Evolutionary conservation across 495 filamentous ascomycete species (phyloP), one percentile per base, ranked within the genome.

Genomic region (Aspergillus carlsbadensis): DNA sequence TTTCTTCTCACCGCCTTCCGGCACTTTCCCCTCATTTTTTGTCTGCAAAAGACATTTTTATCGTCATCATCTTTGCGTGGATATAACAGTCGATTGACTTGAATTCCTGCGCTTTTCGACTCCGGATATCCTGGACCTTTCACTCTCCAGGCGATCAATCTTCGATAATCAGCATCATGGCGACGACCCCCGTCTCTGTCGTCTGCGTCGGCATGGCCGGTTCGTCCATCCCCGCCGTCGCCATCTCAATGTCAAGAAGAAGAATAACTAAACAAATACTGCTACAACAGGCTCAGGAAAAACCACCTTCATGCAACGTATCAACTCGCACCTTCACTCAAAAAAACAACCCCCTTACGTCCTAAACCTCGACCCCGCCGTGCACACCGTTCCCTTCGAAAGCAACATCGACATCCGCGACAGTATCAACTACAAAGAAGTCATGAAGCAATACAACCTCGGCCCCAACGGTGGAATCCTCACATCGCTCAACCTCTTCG

Each of bases 331-430:
- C 15, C 54, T 57, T 6, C 54, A 57, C 31, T 57, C 54, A 10
- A 57, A 57, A 37, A 57, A 57, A 24, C 22, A 50, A 33, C 54
- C 54, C 24, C 92, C 91, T 15, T 99, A 99, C 70, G 90, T 98
- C 40, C 85, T 99, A 57, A 99, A 99, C 72, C 87, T 99, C 41
- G 94, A 99, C 70, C 94, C 94, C 6, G 94, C 95, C 35, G 93
- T 99, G 26, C 84, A 88, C 55, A 88, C 84, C 54, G 87, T 97
- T n/a, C 95, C 94, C n/a, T 99, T 97, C 71, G 91, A 96, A 56
- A 84, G 84, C 75, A 98, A 99, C 73, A 97, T 99, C 77, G 94
- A 99, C 71, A 99, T 99, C 64, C 91, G 95, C 56, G 95, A 99
- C 72, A 92, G 87, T 24, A 91, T 99, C 66, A 96, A 99, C 76